phyloP scores from a whole-genome alignment of 164 flowering plant genomes.

The Tetrastigma voinierianum region DNA sequence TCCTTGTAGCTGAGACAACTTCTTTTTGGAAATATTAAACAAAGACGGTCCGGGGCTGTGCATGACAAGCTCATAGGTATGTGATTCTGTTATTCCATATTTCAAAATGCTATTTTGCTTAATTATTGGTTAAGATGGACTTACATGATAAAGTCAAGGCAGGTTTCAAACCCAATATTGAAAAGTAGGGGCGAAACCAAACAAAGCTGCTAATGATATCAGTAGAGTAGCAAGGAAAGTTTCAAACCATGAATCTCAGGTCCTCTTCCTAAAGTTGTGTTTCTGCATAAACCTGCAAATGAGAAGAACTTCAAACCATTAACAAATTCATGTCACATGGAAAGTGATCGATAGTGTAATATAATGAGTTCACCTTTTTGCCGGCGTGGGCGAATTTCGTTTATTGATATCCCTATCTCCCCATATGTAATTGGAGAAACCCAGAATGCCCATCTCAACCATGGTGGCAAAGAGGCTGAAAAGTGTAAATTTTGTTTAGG shows the following conservation, averaged over 20 bases:
- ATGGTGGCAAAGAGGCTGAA: conserved; percentile 45
- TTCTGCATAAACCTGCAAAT: conserved; percentile 22
- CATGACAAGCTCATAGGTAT: conserved; percentile 1
- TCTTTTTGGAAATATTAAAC: conserved; percentile 37
- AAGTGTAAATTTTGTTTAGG: background rate
- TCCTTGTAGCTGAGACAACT: conserved; percentile 26
- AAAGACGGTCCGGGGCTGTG: conserved; percentile 35
- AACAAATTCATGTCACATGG: background rate
- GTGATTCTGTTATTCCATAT: background rate
- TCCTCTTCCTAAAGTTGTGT: conserved; percentile 28
- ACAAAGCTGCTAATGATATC: conserved; percentile 48
- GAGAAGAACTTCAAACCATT: conserved; percentile 1
- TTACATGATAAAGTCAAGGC: conserved; percentile 50
- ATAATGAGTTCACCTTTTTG: conserved; percentile 29
- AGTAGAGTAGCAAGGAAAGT: conserved; percentile 38
- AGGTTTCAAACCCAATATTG: conserved; percentile 37
- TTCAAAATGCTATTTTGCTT: background rate
- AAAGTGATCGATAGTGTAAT: background rate
- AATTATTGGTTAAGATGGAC: conserved; percentile 2
- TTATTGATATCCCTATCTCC: conserved; percentile 36
- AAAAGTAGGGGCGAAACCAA: conserved; percentile 42
- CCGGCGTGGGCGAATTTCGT: conserved; percentile 63
- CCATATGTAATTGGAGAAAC: conserved; percentile 47
- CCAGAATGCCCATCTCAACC: conserved; percentile 63
- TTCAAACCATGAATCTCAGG: conserved; percentile 28